phyloP scores from a whole-genome alignment of 1,284 basidiomycete species.

The Malassezia brasiliensis region DNA sequence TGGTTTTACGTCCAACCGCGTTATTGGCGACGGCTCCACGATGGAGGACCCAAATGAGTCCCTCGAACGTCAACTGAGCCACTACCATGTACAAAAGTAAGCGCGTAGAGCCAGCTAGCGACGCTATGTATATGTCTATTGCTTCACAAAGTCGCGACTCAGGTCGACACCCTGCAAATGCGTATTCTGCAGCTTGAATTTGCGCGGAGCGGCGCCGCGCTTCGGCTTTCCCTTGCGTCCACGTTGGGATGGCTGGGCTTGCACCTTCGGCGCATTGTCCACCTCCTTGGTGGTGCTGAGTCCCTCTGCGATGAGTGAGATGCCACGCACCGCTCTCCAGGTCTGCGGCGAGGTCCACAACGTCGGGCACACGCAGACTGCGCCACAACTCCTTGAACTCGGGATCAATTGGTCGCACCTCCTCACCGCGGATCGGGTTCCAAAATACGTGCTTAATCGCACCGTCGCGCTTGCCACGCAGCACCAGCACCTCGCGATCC shows the following conservation, averaged over 20 bases:
- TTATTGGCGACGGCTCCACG: conserved; percentile 27
- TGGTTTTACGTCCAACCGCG: conserved; percentile 25
- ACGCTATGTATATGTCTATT: background rate
- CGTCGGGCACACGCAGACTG: conserved; percentile 67
- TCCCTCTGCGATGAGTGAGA: conserved; percentile 17
- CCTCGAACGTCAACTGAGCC: conserved; percentile 22
- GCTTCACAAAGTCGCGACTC: conserved; percentile 54
- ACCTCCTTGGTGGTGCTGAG: conserved; percentile 33
- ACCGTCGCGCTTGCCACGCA: conserved; percentile 70
- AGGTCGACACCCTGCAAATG: conserved; percentile 73
- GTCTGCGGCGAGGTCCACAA: conserved; percentile 67
- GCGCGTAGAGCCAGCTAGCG: background rate
- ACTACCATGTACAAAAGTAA: conserved; percentile 1
- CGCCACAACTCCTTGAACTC: conserved; percentile 83
- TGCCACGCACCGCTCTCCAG: conserved; percentile 53
- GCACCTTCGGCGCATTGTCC: conserved; percentile 22
- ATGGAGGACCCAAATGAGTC: conserved; percentile 35
- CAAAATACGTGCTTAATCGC: conserved; percentile 67
- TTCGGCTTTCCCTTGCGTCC: conserved; percentile 26
- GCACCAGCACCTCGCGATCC: conserved; percentile 75
- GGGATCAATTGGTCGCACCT: conserved; percentile 64
- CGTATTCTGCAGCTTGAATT: conserved; percentile 68
- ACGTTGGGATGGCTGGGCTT: conserved; percentile 22
- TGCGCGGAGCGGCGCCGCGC: conserved; percentile 27
- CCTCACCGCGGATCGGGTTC: conserved; percentile 72